phyloP scores from a whole-genome alignment of 306 rosid species.

The Cucurbita moschata region DNA sequence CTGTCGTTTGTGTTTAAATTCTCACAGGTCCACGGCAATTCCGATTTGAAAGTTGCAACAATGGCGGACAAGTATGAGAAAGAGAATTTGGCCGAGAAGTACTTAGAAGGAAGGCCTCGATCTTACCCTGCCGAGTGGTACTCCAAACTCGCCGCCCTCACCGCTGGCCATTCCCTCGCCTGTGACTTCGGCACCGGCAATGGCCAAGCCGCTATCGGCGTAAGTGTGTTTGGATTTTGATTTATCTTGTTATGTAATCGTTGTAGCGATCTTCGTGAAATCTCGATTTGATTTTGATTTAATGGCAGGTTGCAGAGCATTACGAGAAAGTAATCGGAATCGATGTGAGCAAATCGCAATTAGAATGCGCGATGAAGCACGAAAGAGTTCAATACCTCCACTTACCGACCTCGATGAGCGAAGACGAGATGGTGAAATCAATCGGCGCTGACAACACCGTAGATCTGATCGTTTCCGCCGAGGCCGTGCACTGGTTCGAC shows the following conservation, averaged over 20 bases:
- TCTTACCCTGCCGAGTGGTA: slow-evolving; percentile 25
- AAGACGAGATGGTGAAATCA: slow-evolving; percentile 13
- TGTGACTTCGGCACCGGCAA: slow-evolving; percentile 33
- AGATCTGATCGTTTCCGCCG: slow-evolving; percentile 15
- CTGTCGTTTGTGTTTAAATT: background rate
- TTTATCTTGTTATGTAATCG: background rate
- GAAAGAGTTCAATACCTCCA: slow-evolving; percentile 20
- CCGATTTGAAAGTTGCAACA: background rate
- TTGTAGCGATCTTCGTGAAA: background rate
- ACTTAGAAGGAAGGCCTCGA: slow-evolving; percentile 19
- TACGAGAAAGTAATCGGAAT: slow-evolving; percentile 20
- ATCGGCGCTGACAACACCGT: slow-evolving; percentile 20
- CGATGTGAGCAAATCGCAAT: slow-evolving; percentile 16
- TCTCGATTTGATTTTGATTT: background rate
- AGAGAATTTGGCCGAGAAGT: slow-evolving; percentile 17
- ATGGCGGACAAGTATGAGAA: slow-evolving; percentile 24
- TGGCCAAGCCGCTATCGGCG: slow-evolving; percentile 35
- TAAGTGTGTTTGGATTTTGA: background rate
- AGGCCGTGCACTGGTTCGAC: slow-evolving; percentile 29
- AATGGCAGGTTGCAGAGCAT: slow-evolving; percentile 16
- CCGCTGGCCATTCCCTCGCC: slow-evolving; percentile 18
- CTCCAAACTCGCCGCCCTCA: slow-evolving; percentile 24
- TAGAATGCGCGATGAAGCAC: slow-evolving; percentile 17
- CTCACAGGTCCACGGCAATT: background rate
- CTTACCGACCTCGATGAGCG: slow-evolving; percentile 12